Base-by-base conservation (phyloP, 306 rosid species). In the Betula pendula region DNA sequence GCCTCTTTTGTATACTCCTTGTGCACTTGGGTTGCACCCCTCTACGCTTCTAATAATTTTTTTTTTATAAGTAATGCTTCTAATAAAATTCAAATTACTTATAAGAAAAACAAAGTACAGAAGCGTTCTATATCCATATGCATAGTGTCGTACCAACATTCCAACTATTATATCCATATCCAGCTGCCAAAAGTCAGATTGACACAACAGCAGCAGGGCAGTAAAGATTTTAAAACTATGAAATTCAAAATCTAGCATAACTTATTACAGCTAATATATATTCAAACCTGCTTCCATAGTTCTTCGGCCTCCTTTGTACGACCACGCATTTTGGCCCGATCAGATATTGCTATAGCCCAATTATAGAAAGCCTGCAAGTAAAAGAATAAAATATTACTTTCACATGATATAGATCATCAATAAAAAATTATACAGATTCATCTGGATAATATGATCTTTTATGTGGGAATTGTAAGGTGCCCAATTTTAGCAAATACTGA, bases 271-370 rank as follows among this genome's bases (percentile, higher is more conserved):
- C 52, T 62, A 45, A 51, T 40, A n/a, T 80, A 82, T 71, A 50
- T 49, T 81, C 58, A 77, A 69, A 96, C 99, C 99, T 92, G 94
- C 84, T 96, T 92, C 99, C 99, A 96, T 33, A 96, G 81, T 86
- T 96, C 99, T 92, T 96, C 99, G 38, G 99, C 99, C 84, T 96
- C 99, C 85, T 96, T 96, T 70, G 99, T 96, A 81, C 99, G 99
- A 75, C 99, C 99, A 66, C 99, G 97, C 96, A 96, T 96, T 89
- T 96, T 96, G 42, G 99, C 98, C 69, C 98, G 86, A 86, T 96
- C 99, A 81, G 99, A 96, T 76, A 96, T 96, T 58, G 99, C 99
- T 81, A 96, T 96, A 40, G 99, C 99, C 99, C 99, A 96, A 86
- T 96, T 96, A 85, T 96, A 96, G 81, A 92, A 96, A 74, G 99